Evolutionary conservation across 768 basidiomycete genomes (phyloP).

Genomic region (Rhodotorula taiwanensis): DNA sequence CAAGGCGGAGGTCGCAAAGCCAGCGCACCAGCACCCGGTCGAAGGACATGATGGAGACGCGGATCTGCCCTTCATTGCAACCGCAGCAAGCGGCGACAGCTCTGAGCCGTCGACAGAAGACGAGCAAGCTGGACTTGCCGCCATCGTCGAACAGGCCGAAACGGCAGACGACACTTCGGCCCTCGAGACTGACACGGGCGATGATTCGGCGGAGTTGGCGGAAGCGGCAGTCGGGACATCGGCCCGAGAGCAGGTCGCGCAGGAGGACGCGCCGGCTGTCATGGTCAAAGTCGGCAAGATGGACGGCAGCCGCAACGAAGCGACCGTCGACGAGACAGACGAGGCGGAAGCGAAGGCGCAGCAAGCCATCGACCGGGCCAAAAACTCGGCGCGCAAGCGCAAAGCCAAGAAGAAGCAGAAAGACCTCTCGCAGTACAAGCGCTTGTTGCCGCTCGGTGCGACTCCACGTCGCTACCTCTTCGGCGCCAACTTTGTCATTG

Average conservation of each 20-base stretch:
- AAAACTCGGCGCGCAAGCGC: background rate
- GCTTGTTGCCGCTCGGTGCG: conserved; percentile 7
- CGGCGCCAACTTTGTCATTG: conserved; percentile 28
- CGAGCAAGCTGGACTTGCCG: conserved; percentile 9
- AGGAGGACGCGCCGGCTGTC: too few relatives aligned
- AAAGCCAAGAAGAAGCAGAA: conserved; percentile 6
- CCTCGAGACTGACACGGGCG: too few relatives aligned
- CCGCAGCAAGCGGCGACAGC: background rate
- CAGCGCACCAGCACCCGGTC: background rate
- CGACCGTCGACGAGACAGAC: too few relatives aligned
- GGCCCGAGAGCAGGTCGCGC: too few relatives aligned
- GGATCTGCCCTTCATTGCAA: background rate
- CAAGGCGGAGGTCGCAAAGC: background rate
- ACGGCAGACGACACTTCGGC: too few relatives aligned
- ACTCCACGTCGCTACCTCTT: conserved; percentile 21
- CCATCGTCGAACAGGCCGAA: conserved; percentile 6
- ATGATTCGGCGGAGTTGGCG: too few relatives aligned
- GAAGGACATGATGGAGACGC: background rate
- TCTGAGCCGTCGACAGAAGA: conserved; percentile 3
- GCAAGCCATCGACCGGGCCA: background rate
- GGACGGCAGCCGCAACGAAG: background rate
- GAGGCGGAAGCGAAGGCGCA: background rate
- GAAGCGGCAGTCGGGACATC: too few relatives aligned
- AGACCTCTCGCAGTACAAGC: conserved; percentile 29
- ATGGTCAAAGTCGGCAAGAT: background rate